These are phyloP conservation scores for Chalciporus pseudorubinellus DNA, from an alignment of 768 basidiomycete species.

Conservation along the genomic window DNA sequence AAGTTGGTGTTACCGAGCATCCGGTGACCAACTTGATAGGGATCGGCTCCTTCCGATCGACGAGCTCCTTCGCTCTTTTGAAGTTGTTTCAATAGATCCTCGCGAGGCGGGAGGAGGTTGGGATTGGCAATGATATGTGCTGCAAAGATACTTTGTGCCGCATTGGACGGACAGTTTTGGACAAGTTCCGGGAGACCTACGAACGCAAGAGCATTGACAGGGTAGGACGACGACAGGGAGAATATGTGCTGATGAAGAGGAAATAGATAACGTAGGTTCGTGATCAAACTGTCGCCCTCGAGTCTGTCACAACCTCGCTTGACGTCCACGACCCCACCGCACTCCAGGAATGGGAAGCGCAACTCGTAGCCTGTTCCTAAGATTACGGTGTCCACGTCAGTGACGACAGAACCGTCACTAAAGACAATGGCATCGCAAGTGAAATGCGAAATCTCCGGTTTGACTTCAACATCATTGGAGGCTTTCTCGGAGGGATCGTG, in stretches of 20 bases:
- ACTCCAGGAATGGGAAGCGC: constrained; percentile 46
- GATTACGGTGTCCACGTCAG: constrained; percentile 43
- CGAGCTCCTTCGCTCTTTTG: constrained; percentile 39
- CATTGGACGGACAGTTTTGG: constrained; percentile 46
- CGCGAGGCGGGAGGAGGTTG: constrained; percentile 38
- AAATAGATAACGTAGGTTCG: constrained; percentile 49
- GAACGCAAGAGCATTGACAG: constrained; percentile 51
- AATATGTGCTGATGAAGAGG: constrained; percentile 52
- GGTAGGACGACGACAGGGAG: constrained; percentile 42
- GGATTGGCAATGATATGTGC: constrained; percentile 44
- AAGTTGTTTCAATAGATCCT: constrained; percentile 39
- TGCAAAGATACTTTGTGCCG: constrained; percentile 47
- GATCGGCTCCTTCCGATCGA: constrained; percentile 43
- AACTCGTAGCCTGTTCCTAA: constrained; percentile 53
- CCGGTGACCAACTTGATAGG: constrained; percentile 45
- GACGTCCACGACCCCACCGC: constrained; percentile 21
- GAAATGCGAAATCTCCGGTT: constrained; percentile 48
- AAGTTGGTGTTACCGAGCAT: constrained; percentile 33
- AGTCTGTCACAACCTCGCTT: constrained; percentile 5
- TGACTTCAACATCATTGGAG: constrained; percentile 22
- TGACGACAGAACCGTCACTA: constrained; percentile 38
- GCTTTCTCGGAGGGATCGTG: constrained; percentile 22
- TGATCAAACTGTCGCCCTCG: constrained; percentile 30
- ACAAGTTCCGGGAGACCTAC: constrained; percentile 48
- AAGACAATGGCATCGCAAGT: constrained; percentile 42